Percentiles rank a stretch among this genome's conserved stretches.
Evolutionary conservation across 2,329 filamentous ascomycete species (phyloP).

Genomic region (Biscogniauxia marginata): DNA sequence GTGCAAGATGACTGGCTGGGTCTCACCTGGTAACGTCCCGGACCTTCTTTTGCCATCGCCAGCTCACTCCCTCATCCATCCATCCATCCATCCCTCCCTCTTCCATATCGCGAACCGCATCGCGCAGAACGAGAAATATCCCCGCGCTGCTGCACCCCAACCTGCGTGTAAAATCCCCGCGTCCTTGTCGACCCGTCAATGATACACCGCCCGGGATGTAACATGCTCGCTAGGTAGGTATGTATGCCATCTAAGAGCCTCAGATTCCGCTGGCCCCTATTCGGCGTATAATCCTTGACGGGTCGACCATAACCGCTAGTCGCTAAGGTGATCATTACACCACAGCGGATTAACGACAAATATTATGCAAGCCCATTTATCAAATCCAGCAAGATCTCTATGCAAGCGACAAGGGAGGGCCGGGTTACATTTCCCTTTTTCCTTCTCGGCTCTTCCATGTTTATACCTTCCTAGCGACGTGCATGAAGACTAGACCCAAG

Average conservation of each 20-base stretch:
- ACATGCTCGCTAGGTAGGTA: no score
- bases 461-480: slow-evolving; percentile 7
- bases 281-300: no score
- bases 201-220: not conserved
- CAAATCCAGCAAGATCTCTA: slow-evolving; percentile 1
- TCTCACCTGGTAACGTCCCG: not conserved
- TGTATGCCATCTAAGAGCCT: no score
- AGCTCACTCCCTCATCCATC: not conserved
- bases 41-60: no score
- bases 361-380: slow-evolving; percentile 19
- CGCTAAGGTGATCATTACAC: slow-evolving; percentile 9
- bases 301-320: not conserved
- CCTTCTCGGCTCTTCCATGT: slow-evolving; percentile 3
- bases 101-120: not conserved
- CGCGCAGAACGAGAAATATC: not conserved
- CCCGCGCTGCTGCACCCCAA: not conserved
- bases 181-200: not conserved
- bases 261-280: no score
- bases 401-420: slow-evolving; percentile 3
- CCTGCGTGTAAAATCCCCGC: no score
- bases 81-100: no score
- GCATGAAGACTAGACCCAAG: slow-evolving; percentile 10
- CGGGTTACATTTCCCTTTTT: not conserved
- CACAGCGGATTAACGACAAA: slow-evolving; percentile 9
- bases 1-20: not conserved